Conservation (phyloP, 768 basidiomycete genomes). For the Serendipita sp. region DNA sequence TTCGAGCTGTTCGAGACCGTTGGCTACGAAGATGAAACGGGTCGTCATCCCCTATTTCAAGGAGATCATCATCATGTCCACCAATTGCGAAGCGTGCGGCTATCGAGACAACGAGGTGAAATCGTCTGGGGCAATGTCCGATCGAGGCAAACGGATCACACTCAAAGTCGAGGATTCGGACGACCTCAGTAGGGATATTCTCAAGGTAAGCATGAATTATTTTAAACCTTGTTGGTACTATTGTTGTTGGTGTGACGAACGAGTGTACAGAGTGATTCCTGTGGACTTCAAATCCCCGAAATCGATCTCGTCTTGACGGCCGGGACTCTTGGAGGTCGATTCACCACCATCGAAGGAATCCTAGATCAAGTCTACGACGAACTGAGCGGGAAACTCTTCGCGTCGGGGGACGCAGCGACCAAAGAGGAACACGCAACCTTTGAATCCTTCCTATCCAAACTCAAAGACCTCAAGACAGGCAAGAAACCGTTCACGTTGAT, state of each 20-base stretch:
- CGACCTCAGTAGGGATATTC: constrained; percentile 81
- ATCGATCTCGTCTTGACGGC: constrained; percentile 84
- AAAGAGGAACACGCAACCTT: constrained; percentile 42
- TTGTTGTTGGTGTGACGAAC: not conserved
- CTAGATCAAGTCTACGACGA: constrained; percentile 92
- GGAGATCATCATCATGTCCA: constrained; percentile 96
- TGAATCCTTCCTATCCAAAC: constrained; percentile 52
- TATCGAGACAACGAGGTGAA: constrained; percentile 98
- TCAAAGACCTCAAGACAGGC: constrained; percentile 71
- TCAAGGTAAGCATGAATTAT: constrained; percentile 49
- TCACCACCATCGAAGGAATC: constrained; percentile 94
- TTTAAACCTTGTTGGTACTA: too few species aligned
- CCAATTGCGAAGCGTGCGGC: constrained; percentile 88
- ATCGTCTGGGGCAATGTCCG: constrained; percentile 78
- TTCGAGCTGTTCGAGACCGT: constrained; percentile 68
- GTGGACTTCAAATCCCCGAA: constrained; percentile 80
- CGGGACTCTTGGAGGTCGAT: constrained; percentile 91
- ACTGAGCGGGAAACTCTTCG: constrained; percentile 71
- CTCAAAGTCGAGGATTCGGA: constrained; percentile 86
- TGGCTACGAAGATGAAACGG: constrained; percentile 90
- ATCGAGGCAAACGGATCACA: constrained; percentile 70
- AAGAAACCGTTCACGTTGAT: constrained; percentile 77
- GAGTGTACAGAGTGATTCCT: constrained; percentile 65
- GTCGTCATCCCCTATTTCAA: constrained; percentile 97
- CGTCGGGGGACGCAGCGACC: constrained; percentile 45